Evolutionary conservation across 1,139 yeast genomes (phyloP).

Genomic region (Pichia sp.): DNA sequence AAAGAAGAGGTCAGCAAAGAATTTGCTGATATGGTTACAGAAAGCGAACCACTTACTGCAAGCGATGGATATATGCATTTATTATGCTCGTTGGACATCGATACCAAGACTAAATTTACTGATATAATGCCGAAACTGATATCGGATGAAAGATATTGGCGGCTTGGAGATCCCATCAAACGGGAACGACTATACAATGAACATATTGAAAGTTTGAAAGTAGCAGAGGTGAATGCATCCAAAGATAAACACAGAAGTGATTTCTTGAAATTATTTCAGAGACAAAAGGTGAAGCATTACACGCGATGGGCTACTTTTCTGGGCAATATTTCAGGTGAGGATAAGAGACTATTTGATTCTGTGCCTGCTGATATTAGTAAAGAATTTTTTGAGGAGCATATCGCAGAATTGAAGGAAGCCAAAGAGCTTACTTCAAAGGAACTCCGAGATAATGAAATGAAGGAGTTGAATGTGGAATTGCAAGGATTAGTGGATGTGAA

Average conservation of each 20-base stretch:
- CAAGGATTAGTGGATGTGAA: slow-evolving; percentile 17
- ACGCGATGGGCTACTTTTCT: slow-evolving; percentile 65
- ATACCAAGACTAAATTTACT: too few species aligned
- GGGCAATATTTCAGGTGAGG: slow-evolving; percentile 49
- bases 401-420: slow-evolving; percentile 33
- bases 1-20: too few species aligned
- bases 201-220: slow-evolving; percentile 47
- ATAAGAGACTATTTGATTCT: slow-evolving; percentile 54
- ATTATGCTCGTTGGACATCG: too few species aligned
- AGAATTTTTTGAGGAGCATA: slow-evolving; percentile 45
- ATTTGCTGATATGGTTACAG: too few species aligned
- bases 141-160: slow-evolving; percentile 69
- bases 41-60: too few species aligned
- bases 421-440: slow-evolving; percentile 29
- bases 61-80: too few species aligned
- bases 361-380: slow-evolving; percentile 32
- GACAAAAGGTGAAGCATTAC: slow-evolving; percentile 41
- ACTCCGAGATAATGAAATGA: slow-evolving; percentile 41
- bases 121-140: too few species aligned
- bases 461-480: slow-evolving; percentile 42
- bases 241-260: slow-evolving; percentile 50
- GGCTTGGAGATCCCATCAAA: slow-evolving; percentile 49
- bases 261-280: slow-evolving; percentile 43
- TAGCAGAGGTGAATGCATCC: slow-evolving; percentile 46
- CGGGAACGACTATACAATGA: slow-evolving; percentile 62